A percentile compares a stretch with the other conserved stretches of the same genome.
Evolutionary conservation across 2,329 filamentous ascomycete species (phyloP).

Genomic region (Alternaria rosae): DNA sequence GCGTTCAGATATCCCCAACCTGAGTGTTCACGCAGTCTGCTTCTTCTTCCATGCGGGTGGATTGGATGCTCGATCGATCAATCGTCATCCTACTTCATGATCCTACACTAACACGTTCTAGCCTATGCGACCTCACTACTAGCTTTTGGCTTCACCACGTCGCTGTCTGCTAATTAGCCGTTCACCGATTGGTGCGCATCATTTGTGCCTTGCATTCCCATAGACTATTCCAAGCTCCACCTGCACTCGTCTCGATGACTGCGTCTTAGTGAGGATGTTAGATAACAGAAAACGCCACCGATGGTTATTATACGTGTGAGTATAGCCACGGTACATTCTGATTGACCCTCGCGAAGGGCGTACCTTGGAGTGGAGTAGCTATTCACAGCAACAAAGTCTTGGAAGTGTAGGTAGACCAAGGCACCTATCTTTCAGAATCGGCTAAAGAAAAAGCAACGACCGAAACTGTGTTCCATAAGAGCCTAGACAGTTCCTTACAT

Average conservation of each 20-base stretch:
- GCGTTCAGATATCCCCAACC: neutral
- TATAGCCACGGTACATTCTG: neutral
- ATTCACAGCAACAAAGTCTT: neutral
- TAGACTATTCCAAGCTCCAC: neutral
- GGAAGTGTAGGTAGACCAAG: neutral
- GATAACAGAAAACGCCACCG: neutral
- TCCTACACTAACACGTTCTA: neutral
- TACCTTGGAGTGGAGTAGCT: neutral
- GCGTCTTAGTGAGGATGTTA: neutral
- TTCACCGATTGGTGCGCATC: slow-evolving; percentile 1
- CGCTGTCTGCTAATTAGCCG: neutral
- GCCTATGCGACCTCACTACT: neutral
- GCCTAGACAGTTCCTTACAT: slow-evolving; percentile 3
- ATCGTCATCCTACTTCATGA: neutral
- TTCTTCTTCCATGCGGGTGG: neutral
- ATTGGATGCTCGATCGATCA: neutral
- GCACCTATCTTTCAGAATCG: neutral
- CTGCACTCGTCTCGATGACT: neutral
- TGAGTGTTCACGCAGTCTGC: neutral
- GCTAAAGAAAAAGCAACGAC: neutral
- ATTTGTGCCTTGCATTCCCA: slow-evolving; percentile 1
- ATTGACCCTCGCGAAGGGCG: neutral
- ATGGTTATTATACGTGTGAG: neutral
- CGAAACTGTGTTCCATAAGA: slow-evolving; percentile 2
- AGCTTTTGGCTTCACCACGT: neutral